Conservation (phyloP, 2,329 filamentous ascomycete genomes). For the Diaporthe citriasiana region DNA sequence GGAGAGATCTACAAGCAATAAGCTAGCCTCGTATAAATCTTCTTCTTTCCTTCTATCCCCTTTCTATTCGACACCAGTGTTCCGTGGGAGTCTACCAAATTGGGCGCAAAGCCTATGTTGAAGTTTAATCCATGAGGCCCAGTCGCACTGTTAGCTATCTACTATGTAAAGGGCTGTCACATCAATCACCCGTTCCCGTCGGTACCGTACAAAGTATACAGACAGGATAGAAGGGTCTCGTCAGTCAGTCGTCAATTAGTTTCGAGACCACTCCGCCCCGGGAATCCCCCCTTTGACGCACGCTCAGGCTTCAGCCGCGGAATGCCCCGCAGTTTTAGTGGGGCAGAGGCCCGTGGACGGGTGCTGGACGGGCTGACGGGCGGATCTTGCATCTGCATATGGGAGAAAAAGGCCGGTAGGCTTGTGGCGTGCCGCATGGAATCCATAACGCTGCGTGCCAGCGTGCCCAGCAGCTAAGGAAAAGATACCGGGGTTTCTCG, state of each 20-base stretch:
- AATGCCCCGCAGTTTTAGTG: slow-evolving; percentile 39
- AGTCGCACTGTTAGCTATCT: background rate
- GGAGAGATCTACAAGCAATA: slow-evolving; percentile 17
- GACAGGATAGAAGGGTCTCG: slow-evolving; percentile 4
- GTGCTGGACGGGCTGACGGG: slow-evolving; percentile 1
- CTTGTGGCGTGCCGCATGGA: slow-evolving; percentile 20
- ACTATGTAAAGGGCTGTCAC: background rate
- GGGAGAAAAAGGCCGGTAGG: slow-evolving; percentile 37
- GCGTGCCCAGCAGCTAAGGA: background rate
- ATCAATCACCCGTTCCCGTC: background rate
- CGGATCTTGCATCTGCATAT: slow-evolving; percentile 40
- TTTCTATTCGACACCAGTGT: background rate
- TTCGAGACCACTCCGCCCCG: slow-evolving; percentile 28
- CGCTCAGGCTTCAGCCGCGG: slow-evolving; percentile 36
- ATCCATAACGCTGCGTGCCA: too few relatives aligned
- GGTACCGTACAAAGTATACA: slow-evolving; percentile 11
- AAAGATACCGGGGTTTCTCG: background rate
- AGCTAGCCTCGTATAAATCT: background rate
- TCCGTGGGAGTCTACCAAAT: slow-evolving; percentile 12
- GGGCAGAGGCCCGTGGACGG: slow-evolving; percentile 32
- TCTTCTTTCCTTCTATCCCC: background rate
- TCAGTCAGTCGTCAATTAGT: background rate
- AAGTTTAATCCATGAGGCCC: background rate
- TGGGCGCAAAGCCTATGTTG: background rate
- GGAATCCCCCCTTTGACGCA: slow-evolving; percentile 37